phyloP scores from a whole-genome alignment of 805 yeast species.

The Candida boidinii region DNA sequence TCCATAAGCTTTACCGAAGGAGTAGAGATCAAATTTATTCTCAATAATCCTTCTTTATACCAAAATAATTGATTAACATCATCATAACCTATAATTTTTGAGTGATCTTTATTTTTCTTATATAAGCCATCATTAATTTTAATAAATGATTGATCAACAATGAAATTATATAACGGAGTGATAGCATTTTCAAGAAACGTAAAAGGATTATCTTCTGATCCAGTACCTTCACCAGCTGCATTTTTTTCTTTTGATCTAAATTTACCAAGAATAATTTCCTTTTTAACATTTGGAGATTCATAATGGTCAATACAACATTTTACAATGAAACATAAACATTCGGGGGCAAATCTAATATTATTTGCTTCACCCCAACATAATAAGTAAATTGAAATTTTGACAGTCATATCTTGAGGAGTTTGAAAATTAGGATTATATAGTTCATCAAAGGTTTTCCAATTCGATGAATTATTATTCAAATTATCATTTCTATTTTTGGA shows the following conservation, averaged over 20 bases:
- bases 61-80: conserved; percentile 86
- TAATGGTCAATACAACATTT: conserved; percentile 70
- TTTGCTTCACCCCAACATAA: conserved; percentile 90
- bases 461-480: no score
- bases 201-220: no score
- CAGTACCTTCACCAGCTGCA: no score
- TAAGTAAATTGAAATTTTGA: no score
- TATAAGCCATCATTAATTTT: conserved; percentile 33
- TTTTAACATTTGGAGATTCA: conserved; percentile 35
- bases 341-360: conserved; percentile 82
- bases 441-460: no score
- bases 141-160: conserved; percentile 46
- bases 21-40: conserved; percentile 37
- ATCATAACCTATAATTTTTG: conserved; percentile 72
- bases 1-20: conserved; percentile 41
- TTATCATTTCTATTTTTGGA: no score
- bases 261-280: no score
- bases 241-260: not conserved
- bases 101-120: conserved; percentile 54
- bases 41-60: conserved; percentile 64
- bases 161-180: conserved; percentile 63
- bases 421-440: no score
- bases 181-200: conserved; percentile 57
- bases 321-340: conserved; percentile 76
- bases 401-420: no score